Evolutionary conservation across 495 filamentous ascomycete genomes (phyloP).

Genomic region (Penicillium paradoxum): DNA sequence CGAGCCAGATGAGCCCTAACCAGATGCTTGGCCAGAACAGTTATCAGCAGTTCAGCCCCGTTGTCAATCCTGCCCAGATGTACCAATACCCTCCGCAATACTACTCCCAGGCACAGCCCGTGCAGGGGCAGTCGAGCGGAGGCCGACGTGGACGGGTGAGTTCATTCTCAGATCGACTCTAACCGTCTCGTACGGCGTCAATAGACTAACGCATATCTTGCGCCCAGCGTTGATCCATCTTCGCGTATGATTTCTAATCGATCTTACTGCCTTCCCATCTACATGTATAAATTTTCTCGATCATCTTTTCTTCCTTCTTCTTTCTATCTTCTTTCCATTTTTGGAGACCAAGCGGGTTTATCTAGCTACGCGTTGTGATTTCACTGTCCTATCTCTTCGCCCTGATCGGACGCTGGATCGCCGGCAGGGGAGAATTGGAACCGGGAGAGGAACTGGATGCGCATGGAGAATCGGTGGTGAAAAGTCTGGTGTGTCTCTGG

Average conservation of each 20-base stretch:
- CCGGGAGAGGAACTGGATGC: constrained; percentile 1
- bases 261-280: constrained; percentile 33
- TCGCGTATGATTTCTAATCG: constrained; percentile 28
- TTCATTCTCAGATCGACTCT: constrained; percentile 8
- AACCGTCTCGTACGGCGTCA: background rate
- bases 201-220: background rate
- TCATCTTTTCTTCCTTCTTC: constrained; percentile 16
- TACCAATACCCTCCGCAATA: constrained; percentile 51
- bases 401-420: constrained; percentile 46
- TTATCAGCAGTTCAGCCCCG: constrained; percentile 47
- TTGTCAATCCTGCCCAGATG: constrained; percentile 45
- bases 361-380: constrained; percentile 34
- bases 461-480: constrained; percentile 4
- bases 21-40: constrained; percentile 41
- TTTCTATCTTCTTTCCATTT: constrained; percentile 18
- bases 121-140: constrained; percentile 41
- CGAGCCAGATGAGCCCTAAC: constrained; percentile 35
- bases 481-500: constrained; percentile 10
- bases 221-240: constrained; percentile 29
- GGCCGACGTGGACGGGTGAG: constrained; percentile 50
- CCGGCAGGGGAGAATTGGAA: constrained; percentile 28
- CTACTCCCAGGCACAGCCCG: constrained; percentile 42
- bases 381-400: constrained; percentile 20
- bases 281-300: constrained; percentile 36
- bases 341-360: constrained; percentile 30